A percentile compares a stretch with the other conserved stretches of the same genome.
Conservation (phyloP, 331 rosid genomes). For the Dryas integrifolia region DNA sequence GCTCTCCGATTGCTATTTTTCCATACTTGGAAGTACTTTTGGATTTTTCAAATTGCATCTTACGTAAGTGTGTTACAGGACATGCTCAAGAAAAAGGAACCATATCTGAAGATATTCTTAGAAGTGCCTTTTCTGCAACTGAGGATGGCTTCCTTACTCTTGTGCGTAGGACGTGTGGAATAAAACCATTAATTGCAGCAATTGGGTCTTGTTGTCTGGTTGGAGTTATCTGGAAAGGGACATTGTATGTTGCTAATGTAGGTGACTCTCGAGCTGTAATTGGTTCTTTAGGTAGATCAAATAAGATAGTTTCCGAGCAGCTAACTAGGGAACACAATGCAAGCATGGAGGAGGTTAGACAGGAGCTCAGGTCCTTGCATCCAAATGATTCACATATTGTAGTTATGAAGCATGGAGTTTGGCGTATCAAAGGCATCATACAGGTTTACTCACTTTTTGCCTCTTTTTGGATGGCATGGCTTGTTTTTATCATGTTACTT, state of each 20-base stretch:
- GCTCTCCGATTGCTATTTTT: not conserved
- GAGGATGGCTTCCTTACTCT: constrained; percentile 52
- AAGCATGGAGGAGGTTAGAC: constrained; percentile 44
- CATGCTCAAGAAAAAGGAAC: constrained; percentile 66
- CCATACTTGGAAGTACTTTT: not conserved
- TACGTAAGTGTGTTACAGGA: constrained; percentile 36
- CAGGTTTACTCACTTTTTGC: constrained; percentile 44
- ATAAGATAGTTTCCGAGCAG: constrained; percentile 42
- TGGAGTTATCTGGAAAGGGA: constrained; percentile 60
- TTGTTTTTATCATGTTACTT: not conserved
- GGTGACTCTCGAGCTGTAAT: constrained; percentile 75
- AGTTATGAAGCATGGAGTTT: constrained; percentile 38
- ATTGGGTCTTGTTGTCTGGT: constrained; percentile 69
- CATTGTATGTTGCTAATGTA: constrained; percentile 49
- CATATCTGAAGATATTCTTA: constrained; percentile 55
- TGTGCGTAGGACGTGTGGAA: constrained; percentile 35
- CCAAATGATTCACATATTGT: constrained; percentile 54
- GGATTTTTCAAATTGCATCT: constrained; percentile 9
- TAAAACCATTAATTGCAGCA: constrained; percentile 44
- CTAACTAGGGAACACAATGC: constrained; percentile 63
- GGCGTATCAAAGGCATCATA: constrained; percentile 64
- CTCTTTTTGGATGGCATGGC: not conserved
- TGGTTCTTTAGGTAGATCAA: constrained; percentile 37
- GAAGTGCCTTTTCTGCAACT: constrained; percentile 42
- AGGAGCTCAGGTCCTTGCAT: constrained; percentile 44